Evolutionary conservation across 345 rosid species (phyloP).

Genomic region (Theobroma cacao): DNA sequence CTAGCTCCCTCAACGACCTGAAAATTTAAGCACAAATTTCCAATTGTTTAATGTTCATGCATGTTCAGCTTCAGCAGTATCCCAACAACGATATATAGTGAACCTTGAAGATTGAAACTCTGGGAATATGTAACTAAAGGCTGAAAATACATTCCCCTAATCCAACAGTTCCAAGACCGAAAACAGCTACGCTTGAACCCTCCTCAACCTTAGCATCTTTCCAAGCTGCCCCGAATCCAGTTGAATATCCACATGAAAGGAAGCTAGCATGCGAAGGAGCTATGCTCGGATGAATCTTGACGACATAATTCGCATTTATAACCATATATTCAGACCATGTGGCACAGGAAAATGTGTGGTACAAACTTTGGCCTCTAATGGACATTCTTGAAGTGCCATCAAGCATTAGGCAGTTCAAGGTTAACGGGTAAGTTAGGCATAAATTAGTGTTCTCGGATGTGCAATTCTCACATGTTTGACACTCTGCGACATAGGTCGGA

Average conservation of each 20-base stretch:
- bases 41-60: neutral
- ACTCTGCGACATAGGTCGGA: constrained; percentile 48
- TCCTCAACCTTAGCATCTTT: constrained; percentile 48
- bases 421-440: constrained; percentile 41
- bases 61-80: too few relatives aligned
- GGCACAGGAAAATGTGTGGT: constrained; percentile 48
- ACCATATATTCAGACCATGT: constrained; percentile 69
- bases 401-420: constrained; percentile 31
- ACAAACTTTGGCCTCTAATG: constrained; percentile 41
- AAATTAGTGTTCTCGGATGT: constrained; percentile 36
- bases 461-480: constrained; percentile 60
- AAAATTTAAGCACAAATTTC: neutral
- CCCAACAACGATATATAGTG: neutral
- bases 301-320: constrained; percentile 36
- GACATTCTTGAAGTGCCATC: constrained; percentile 63
- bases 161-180: constrained; percentile 80
- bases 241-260: constrained; percentile 63
- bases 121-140: neutral
- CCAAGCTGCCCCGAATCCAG: constrained; percentile 74
- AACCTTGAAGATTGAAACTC: neutral
- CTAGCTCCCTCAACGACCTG: constrained; percentile 62
- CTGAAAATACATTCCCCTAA: constrained; percentile 36
- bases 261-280: constrained; percentile 43
- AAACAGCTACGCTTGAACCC: constrained; percentile 57
- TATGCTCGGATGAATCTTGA: constrained; percentile 41